phyloP scores from a whole-genome alignment of 2,329 filamentous ascomycete species.

The Aureobasidium leucospermi region DNA sequence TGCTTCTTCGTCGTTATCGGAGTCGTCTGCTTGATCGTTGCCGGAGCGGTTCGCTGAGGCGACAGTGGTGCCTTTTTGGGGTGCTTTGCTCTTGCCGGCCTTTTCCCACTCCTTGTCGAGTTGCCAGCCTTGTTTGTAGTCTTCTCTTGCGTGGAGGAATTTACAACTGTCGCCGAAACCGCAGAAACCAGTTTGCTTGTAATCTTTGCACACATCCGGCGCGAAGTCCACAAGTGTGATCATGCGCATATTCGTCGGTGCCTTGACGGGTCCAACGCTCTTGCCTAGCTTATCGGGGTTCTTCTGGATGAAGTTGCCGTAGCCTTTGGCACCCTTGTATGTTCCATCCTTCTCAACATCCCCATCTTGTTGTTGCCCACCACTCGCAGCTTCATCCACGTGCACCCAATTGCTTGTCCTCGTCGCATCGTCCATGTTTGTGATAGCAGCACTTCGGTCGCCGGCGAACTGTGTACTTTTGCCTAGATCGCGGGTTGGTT shows the following conservation, averaged over 20 bases:
- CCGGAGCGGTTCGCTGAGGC: constrained; percentile 50
- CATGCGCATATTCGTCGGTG: constrained; percentile 80
- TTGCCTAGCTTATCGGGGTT: constrained; percentile 61
- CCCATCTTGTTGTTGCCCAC: constrained; percentile 18
- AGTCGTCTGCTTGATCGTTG: constrained; percentile 39
- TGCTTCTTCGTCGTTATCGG: constrained; percentile 51
- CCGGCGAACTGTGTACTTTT: constrained; percentile 43
- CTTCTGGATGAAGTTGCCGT: constrained; percentile 68
- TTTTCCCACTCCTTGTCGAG: constrained; percentile 91
- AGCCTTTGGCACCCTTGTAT: constrained; percentile 69
- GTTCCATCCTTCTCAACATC: constrained; percentile 47
- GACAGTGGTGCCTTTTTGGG: constrained; percentile 39
- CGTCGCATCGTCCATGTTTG: constrained; percentile 75
- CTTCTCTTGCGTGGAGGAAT: constrained; percentile 67
- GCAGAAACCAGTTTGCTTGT: constrained; percentile 65
- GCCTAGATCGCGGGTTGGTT: constrained; percentile 25
- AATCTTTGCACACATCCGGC: constrained; percentile 93
- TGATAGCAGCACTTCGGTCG: constrained; percentile 55
- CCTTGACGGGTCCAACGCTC: constrained; percentile 78
- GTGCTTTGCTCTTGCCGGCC: constrained; percentile 33
- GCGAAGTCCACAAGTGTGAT: constrained; percentile 87
- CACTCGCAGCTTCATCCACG: constrained; percentile 42
- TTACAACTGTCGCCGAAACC: constrained; percentile 76
- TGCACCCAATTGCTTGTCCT: constrained; percentile 88
- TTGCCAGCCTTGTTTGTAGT: constrained; percentile 90